Conservation (phyloP, 1,284 basidiomycete genomes). For the Xerocomus nothofagi region DNA sequence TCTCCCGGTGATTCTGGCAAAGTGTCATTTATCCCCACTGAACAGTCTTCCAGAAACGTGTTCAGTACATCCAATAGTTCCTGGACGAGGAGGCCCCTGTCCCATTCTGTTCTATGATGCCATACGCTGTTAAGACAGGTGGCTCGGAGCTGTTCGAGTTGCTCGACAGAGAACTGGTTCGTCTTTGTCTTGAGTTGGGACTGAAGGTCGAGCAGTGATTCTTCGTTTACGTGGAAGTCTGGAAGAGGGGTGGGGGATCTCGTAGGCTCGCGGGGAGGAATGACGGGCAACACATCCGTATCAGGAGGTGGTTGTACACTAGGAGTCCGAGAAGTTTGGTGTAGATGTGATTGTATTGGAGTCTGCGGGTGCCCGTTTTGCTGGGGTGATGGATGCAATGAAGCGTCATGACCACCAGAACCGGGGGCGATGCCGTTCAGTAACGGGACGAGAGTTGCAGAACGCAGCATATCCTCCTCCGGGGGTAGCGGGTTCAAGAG, state of each 20-base stretch:
- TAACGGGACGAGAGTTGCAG: slow-evolving; percentile 23
- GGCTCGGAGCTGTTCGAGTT: slow-evolving; percentile 92
- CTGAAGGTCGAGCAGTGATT: slow-evolving; percentile 46
- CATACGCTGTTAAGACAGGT: slow-evolving; percentile 80
- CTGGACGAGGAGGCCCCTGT: slow-evolving; percentile 65
- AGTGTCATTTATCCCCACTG: slow-evolving; percentile 1
- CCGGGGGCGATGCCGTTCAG: slow-evolving; percentile 25
- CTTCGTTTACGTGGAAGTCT: slow-evolving; percentile 61
- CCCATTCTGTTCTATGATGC: slow-evolving; percentile 81
- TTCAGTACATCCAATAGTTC: slow-evolving; percentile 57
- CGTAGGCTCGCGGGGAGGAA: slow-evolving; percentile 43
- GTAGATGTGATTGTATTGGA: slow-evolving; percentile 10
- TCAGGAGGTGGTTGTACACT: slow-evolving; percentile 9
- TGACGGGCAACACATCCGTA: slow-evolving; percentile 18
- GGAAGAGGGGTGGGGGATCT: slow-evolving; percentile 63
- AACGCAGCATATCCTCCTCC: slow-evolving; percentile 32
- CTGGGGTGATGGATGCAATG: slow-evolving; percentile 6
- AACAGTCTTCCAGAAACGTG: slow-evolving; percentile 62
- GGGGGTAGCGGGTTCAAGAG: slow-evolving; percentile 57
- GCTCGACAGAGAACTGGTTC: slow-evolving; percentile 69
- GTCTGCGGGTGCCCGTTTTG: slow-evolving; percentile 16
- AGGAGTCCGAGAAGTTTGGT: slow-evolving; percentile 11
- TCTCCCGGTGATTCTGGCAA: slow-evolving; percentile 5
- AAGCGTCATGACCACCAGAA: neutral
- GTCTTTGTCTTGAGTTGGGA: slow-evolving; percentile 54